phyloP scores from a whole-genome alignment of 495 filamentous ascomycete genomes.

The Baudoinia panamericana region DNA sequence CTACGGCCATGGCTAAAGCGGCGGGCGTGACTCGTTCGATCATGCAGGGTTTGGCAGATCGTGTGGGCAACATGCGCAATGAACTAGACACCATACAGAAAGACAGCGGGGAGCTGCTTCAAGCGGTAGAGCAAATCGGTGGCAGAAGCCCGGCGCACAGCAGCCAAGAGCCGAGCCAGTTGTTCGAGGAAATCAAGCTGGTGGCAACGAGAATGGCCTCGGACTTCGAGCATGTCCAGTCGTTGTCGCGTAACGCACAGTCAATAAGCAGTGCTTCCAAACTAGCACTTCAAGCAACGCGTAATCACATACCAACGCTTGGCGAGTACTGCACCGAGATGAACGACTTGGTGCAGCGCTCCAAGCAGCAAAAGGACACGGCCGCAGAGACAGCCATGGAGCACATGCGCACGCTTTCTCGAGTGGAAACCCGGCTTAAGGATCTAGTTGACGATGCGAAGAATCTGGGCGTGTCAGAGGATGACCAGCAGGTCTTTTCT shows the following conservation, averaged over 20 bases:
- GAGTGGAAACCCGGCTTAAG: conserved; percentile 58
- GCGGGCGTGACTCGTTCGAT: conserved; percentile 31
- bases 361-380: conserved; percentile 48
- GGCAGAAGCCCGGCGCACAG: conserved; percentile 24
- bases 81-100: conserved; percentile 39
- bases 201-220: conserved; percentile 73
- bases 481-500: conserved; percentile 60
- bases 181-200: conserved; percentile 76
- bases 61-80: conserved; percentile 39
- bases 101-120: conserved; percentile 40
- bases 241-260: conserved; percentile 52
- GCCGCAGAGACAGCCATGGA: conserved; percentile 44
- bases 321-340: conserved; percentile 59
- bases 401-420: conserved; percentile 68
- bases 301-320: conserved; percentile 73
- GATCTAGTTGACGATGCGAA: conserved; percentile 57
- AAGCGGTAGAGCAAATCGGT: conserved; percentile 28
- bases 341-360: conserved; percentile 54
- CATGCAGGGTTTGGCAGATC: conserved; percentile 40
- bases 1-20: conserved; percentile 50
- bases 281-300: conserved; percentile 73
- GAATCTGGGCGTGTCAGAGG: conserved; percentile 53
- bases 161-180: conserved; percentile 36
- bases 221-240: conserved; percentile 69
- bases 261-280: conserved; percentile 70